Evolutionary conservation across 768 basidiomycete genomes (phyloP), one percentile per base, ranked within the genome.

Genomic region (Kwoniella pini): DNA sequence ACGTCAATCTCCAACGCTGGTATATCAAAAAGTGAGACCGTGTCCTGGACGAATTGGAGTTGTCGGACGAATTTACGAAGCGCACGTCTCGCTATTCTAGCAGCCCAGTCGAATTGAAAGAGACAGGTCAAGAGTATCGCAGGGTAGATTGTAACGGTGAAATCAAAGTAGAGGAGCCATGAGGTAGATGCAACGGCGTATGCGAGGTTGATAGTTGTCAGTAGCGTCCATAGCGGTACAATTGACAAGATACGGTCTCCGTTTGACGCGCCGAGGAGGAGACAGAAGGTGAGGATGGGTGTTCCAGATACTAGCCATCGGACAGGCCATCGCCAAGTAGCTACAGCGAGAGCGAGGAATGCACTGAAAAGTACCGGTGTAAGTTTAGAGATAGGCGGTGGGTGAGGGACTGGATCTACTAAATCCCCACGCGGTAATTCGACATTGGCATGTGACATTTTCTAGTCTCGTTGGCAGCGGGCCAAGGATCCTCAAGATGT

Each of bases 1-100:
- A 65, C 63, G 39, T 65, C 59, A 26, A 65, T 65, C 59, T 60
- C 63, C 17, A 65, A 42, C 17, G 58, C 63, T 27, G 63, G 63
- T 17, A 65, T 61, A 36, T 65, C 59, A 54, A 65, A 65, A 4
- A 65, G 45, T 13, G 63, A 58, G 17, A 65, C 52, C 17, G 40
- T 55, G 19, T 65, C 63, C 12, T 65, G 15, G 44, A 65, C 59
- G 42, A 60, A 65, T 9, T 60, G 59, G 10, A 65, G 46, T 27
- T 65, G 40, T 9, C 21, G 22, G n/a, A 65, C 21, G 31, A 57
- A 12, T 30, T 51, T 60, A 24, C 63, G 58, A 13, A 65, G 42
- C 6, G 36, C 15, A 7, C 54, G 36, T 11, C 63, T 21, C 19
- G 52, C 24, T 11, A 44, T 11, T 27, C 54, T 36, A 28, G 59